A percentile compares a stretch with the other conserved stretches of the same genome.
These are phyloP conservation scores for Corymbia maculata DNA, from an alignment of 345 rosid genomes.

Conservation along the genomic window DNA sequence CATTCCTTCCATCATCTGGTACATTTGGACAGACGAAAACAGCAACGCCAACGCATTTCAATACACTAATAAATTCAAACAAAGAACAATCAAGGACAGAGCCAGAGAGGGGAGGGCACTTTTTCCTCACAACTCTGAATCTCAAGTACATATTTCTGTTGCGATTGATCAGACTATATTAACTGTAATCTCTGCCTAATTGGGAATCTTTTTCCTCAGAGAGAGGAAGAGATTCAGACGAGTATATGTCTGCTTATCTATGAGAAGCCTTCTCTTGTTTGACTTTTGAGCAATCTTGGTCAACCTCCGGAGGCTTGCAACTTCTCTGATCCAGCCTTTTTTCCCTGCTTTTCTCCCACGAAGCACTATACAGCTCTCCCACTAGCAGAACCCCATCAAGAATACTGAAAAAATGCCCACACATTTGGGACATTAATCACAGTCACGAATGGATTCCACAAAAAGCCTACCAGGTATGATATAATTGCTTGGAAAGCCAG, in stretches of 20 bases:
- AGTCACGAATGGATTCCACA: not conserved
- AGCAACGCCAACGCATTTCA: not conserved
- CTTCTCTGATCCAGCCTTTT: not conserved
- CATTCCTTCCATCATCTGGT: not conserved
- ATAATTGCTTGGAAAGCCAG: not conserved
- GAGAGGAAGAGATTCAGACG: not conserved
- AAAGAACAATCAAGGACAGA: not conserved
- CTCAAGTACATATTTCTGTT: not conserved
- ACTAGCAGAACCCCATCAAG: slow-evolving; percentile 60
- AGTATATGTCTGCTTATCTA: not conserved
- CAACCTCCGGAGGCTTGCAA: not conserved
- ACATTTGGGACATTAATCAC: not conserved
- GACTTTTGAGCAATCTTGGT: not conserved
- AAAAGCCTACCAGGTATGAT: not conserved
- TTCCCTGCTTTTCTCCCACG: slow-evolving; percentile 82
- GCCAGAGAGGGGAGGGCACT: not conserved
- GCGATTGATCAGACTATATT: not conserved
- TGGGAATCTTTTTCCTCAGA: not conserved
- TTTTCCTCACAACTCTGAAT: not conserved
- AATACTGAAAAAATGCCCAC: slow-evolving; percentile 23
- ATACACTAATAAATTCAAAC: not conserved
- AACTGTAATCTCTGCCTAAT: not conserved
- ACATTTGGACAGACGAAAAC: not conserved
- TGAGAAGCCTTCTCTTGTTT: not conserved
- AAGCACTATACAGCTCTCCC: slow-evolving; percentile 61